These are phyloP conservation scores for Aspergillus sp. DNA, from an alignment of 2,329 filamentous ascomycete species.

Conservation along the genomic window DNA sequence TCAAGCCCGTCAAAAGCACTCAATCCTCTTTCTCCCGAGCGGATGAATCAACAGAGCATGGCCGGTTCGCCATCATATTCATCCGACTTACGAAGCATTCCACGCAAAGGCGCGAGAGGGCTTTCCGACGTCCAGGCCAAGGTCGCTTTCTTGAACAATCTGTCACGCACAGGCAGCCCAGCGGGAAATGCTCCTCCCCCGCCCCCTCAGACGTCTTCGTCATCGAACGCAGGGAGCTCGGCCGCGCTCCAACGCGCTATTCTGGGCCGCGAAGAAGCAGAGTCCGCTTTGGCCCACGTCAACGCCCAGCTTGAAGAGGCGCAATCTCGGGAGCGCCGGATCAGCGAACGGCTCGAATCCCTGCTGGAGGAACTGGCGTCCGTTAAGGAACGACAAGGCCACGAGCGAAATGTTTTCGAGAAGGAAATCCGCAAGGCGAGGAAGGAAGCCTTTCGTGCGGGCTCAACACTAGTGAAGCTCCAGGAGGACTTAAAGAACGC, in stretches of 20 bases:
- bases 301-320: slow-evolving; percentile 40
- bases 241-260: slow-evolving; percentile 45
- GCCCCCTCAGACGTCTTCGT: neutral
- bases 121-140: slow-evolving; percentile 47
- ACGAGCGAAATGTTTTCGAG: slow-evolving; percentile 51
- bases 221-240: slow-evolving; percentile 31
- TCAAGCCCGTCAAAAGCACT: slow-evolving; percentile 27
- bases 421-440: slow-evolving; percentile 55
- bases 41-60: slow-evolving; percentile 47
- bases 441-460: slow-evolving; percentile 58
- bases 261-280: slow-evolving; percentile 46
- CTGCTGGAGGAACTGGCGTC: slow-evolving; percentile 52
- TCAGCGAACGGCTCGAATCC: slow-evolving; percentile 44
- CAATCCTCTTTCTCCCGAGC: slow-evolving; percentile 46
- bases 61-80: slow-evolving; percentile 39
- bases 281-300: slow-evolving; percentile 34
- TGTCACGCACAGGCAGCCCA: slow-evolving; percentile 37
- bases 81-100: slow-evolving; percentile 32
- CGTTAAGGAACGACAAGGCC: slow-evolving; percentile 49
- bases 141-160: slow-evolving; percentile 47
- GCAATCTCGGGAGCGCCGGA: slow-evolving; percentile 41
- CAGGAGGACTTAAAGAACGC: slow-evolving; percentile 50
- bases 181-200: slow-evolving; percentile 4
- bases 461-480: slow-evolving; percentile 52
- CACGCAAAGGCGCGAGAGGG: slow-evolving; percentile 35